Base-by-base conservation (phyloP, 2,329 filamentous ascomycete genomes). In the Juglanconis sp. region DNA sequence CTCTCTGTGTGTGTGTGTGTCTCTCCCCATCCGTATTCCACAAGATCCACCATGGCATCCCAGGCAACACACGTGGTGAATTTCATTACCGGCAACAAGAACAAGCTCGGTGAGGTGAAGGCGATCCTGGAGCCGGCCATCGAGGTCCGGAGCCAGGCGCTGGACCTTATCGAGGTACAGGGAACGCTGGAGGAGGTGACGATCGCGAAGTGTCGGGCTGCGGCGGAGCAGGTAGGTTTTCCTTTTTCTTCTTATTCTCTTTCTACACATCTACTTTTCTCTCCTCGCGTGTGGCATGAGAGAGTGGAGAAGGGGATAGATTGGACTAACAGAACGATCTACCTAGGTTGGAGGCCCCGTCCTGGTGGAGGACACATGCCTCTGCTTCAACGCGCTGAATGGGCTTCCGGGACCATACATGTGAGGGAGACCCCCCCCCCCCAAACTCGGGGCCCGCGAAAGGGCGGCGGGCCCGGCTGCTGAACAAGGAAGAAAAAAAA, bases 331-430 rank as follows among this genome's bases (percentile, higher is more conserved):
- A 30, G 7, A 13, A 5, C n/a, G 1, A 15, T 38, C 3, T 35
- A 17, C 4, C 6, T 40, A 96, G 92, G 76, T 95, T 52, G 80
- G 89, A 69, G 92, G 92, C 1, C 93, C 96, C 3, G 95, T 97
- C 8, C 81, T 99, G 44, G 94, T 96, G 10, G 95, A 99, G 76
- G 95, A 99, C 75, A 99, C 95, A 15, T 92, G 92, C 67, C 81
- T 99, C 53, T 96, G 92, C 79, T 99, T 97, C 73, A 88, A 90
- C 71, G 93, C 94, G 24, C 83, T 97, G 63, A 87, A 90, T 61
- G 93, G 92, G n/a, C 82, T 99, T 35, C 95, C 95, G 2, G 95
- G 95, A 1, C 92, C 94, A 46, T 99, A 99, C 74, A 96, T 99
- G 94, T 96, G 81, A 67, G 85, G 24, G 13, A 2, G 40, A 32